Conservation (phyloP, 2,329 filamentous ascomycete species). For the Colletotrichum graminicola region DNA sequence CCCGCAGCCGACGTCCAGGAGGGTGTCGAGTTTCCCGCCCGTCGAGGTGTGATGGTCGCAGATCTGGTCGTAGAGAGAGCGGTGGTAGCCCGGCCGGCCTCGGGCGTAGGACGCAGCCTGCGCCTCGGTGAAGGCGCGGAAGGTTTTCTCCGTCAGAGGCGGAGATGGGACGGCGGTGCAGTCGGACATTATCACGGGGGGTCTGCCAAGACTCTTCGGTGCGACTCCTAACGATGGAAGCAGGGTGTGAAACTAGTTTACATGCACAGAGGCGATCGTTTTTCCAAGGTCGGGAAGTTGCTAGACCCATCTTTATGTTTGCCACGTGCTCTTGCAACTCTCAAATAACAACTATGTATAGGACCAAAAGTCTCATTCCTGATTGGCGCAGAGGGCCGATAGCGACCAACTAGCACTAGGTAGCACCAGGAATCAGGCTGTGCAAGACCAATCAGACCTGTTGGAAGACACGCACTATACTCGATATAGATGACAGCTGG, state of each 20-base stretch:
- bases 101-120: conserved; percentile 60
- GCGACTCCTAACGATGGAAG: background rate
- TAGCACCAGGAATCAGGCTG: background rate
- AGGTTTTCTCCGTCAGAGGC: conserved; percentile 51
- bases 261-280: background rate
- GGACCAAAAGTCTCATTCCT: background rate
- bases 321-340: background rate
- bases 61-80: conserved; percentile 60
- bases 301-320: conserved; percentile 21
- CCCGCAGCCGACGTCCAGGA: conserved; percentile 70
- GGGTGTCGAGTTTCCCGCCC: conserved; percentile 55
- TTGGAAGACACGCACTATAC: conserved; percentile 22
- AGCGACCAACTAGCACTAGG: background rate
- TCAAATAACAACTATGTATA: background rate
- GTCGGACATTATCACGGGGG: conserved; percentile 17
- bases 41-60: conserved; percentile 60
- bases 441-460: conserved; percentile 9
- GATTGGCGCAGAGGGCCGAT: conserved; percentile 10
- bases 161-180: conserved; percentile 14
- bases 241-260: no score
- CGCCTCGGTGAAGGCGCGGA: conserved; percentile 57
- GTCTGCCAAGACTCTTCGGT: background rate
- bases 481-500: conserved; percentile 39
- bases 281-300: background rate
- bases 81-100: conserved; percentile 57